Base-by-base conservation (phyloP, 2,329 filamentous ascomycete species). In the Penicillium griseofulvum region DNA sequence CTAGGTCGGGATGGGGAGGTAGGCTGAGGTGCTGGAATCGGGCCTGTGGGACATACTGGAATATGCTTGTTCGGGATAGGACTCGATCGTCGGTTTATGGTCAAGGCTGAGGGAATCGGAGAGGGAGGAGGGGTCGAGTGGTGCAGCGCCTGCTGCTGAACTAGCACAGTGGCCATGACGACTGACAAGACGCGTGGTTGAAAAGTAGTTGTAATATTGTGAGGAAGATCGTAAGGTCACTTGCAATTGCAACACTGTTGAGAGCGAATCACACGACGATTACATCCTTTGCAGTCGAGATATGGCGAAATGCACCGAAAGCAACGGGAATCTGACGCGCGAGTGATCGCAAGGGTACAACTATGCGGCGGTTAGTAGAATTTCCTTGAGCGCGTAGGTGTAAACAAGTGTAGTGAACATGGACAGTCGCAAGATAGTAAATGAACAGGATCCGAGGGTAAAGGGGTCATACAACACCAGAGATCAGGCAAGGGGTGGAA, bases 21-120 rank as follows among this genome's bases (percentile, higher is more conserved):
- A 86, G 85, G 31, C 8, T 43, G 86, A 86, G 65, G 82, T 12
- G 12, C 59, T 50, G 76, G 73, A 52, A 78, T 84, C 59, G 90
- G 87, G 1, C 91, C 91, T 1, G 91, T 85, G n/a, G 91, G 88
- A 74, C 91, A 96, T 64, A 87, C 79, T n/a, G 92, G 91, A 24
- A 96, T 80, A 74, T 96, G 91, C 74, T 94, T 96, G 76, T 96
- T 96, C 10, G 91, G 90, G 24, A 94, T 80, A 7, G 88, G 78
- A 17, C 84, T 83, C 7, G 82, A 80, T 44, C 80, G 81, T 64
- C 80, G 75, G 68, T 85, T 86, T 61, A 88, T 76, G 37, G 78
- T 81, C 56, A 87, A 74, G 33, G 82, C 76, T 33, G 83, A 76
- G 34, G 76, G 65, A 12, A 78, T 66, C 6, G 64, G 59, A 9